Percentiles rank a stretch among this genome's conserved stretches.
Conservation (phyloP, 2,329 filamentous ascomycete genomes). For the Cryphonectria carpinicola region DNA sequence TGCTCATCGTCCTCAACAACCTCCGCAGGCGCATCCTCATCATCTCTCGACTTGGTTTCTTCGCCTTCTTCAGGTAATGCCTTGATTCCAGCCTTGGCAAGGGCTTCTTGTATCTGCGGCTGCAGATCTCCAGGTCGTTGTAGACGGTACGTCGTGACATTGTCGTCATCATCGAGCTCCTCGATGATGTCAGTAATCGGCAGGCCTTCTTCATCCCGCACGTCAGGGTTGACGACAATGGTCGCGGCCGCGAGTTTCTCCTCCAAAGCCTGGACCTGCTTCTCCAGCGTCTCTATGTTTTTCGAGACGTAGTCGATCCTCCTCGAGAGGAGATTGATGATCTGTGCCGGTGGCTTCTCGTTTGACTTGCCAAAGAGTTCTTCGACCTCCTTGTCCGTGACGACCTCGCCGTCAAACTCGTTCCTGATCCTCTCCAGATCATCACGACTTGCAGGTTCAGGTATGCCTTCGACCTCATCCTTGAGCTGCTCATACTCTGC, state of each 20-base stretch:
- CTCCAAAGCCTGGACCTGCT: slow-evolving; percentile 71
- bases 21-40: slow-evolving; percentile 11
- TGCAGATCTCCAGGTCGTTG: slow-evolving; percentile 70
- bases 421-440: slow-evolving; percentile 62
- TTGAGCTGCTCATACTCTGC: slow-evolving; percentile 89
- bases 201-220: slow-evolving; percentile 68
- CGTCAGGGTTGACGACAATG: slow-evolving; percentile 62
- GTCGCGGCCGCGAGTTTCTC: slow-evolving; percentile 69
- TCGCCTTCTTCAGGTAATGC: slow-evolving; percentile 27
- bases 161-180: slow-evolving; percentile 87
- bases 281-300: slow-evolving; percentile 76
- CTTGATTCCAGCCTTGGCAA: slow-evolving; percentile 76
- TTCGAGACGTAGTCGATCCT: slow-evolving; percentile 88
- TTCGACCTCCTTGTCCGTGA: slow-evolving; percentile 60
- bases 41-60: slow-evolving; percentile 9
- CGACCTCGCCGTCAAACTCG: slow-evolving; percentile 64
- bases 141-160: slow-evolving; percentile 71
- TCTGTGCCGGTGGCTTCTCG: slow-evolving; percentile 61
- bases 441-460: slow-evolving; percentile 51
- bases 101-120: slow-evolving; percentile 68
- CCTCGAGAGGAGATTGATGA: slow-evolving; percentile 69
- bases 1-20: background rate
- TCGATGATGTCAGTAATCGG: slow-evolving; percentile 91
- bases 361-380: slow-evolving; percentile 52
- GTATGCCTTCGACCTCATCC: slow-evolving; percentile 71